phyloP scores from a whole-genome alignment of 352 stramenopile species.

The Globisporangium splendens region DNA sequence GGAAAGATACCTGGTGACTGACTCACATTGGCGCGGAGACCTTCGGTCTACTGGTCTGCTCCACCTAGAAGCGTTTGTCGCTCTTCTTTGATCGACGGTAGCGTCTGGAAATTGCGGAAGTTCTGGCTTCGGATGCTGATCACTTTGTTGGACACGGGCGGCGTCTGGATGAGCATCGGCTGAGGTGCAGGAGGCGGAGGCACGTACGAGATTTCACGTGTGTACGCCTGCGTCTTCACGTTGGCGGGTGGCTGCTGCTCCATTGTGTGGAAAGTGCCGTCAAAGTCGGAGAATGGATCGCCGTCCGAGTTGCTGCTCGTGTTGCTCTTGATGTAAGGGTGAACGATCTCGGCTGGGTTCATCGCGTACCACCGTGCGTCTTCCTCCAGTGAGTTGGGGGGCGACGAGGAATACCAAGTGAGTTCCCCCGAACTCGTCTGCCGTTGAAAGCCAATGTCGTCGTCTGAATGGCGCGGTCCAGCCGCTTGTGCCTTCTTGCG shows the following conservation, averaged over 20 bases:
- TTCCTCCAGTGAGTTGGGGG: conserved; percentile 10
- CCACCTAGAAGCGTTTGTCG: conserved; percentile 6
- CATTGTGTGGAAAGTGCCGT: conserved; percentile 15
- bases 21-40: neutral
- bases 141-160: conserved; percentile 31
- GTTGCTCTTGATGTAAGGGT: conserved; percentile 12
- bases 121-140: conserved; percentile 54
- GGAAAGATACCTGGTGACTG: neutral
- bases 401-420: conserved; percentile 16
- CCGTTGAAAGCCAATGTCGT: conserved; percentile 9
- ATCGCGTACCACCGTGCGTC: conserved; percentile 21
- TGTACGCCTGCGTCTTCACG: neutral
- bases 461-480: neutral
- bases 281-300: conserved; percentile 16
- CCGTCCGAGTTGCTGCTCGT: conserved; percentile 11
- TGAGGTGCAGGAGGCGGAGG: neutral
- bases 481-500: neutral
- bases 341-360: conserved; percentile 6
- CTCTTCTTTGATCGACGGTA: conserved; percentile 42
- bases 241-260: neutral
- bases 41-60: conserved; percentile 8
- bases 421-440: conserved; percentile 11
- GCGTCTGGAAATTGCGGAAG: conserved; percentile 21
- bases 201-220: neutral
- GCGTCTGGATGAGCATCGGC: conserved; percentile 2